A percentile compares a stretch with the other conserved stretches of the same genome.
Conservation (phyloP, 495 filamentous ascomycete genomes). For the Neurospora sp. region DNA sequence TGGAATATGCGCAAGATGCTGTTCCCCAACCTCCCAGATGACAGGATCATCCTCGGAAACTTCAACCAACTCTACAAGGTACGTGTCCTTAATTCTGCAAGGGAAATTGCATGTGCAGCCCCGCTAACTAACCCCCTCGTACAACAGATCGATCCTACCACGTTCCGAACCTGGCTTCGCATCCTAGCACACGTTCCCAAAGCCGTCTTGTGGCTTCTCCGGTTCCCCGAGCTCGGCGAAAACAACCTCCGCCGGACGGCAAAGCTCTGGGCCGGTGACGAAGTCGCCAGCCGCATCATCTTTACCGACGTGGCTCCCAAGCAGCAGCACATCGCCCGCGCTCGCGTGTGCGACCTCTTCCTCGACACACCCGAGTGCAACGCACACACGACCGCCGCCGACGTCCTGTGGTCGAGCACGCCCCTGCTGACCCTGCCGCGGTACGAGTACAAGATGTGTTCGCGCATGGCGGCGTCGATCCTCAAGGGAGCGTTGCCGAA, state of each 20-base stretch:
- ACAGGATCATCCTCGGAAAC: slow-evolving; percentile 88
- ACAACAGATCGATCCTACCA: slow-evolving; percentile 86
- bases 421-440: slow-evolving; percentile 90
- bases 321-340: slow-evolving; percentile 85
- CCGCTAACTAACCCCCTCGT: neutral
- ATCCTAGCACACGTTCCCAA: slow-evolving; percentile 83
- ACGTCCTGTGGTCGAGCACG: slow-evolving; percentile 92
- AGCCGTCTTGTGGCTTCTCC: slow-evolving; percentile 87
- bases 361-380: slow-evolving; percentile 98
- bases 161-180: slow-evolving; percentile 91
- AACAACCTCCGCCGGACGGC: slow-evolving; percentile 73
- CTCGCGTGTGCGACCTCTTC: slow-evolving; percentile 86
- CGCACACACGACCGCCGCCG: slow-evolving; percentile 93
- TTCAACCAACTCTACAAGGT: slow-evolving; percentile 99
- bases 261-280: slow-evolving; percentile 69
- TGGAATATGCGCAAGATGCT: slow-evolving; percentile 95
- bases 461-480: slow-evolving; percentile 92
- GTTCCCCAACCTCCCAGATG: slow-evolving; percentile 75
- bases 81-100: slow-evolving; percentile 16
- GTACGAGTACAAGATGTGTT: slow-evolving; percentile 98
- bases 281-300: slow-evolving; percentile 81
- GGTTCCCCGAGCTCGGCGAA: slow-evolving; percentile 92
- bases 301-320: slow-evolving; percentile 98
- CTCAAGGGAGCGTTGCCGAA: slow-evolving; percentile 79
- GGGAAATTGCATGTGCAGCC: neutral